A percentile compares a stretch with the other conserved stretches of the same genome.
These are phyloP conservation scores for Teratosphaeria destructans DNA, from an alignment of 2,329 filamentous ascomycete genomes.

Conservation along the genomic window DNA sequence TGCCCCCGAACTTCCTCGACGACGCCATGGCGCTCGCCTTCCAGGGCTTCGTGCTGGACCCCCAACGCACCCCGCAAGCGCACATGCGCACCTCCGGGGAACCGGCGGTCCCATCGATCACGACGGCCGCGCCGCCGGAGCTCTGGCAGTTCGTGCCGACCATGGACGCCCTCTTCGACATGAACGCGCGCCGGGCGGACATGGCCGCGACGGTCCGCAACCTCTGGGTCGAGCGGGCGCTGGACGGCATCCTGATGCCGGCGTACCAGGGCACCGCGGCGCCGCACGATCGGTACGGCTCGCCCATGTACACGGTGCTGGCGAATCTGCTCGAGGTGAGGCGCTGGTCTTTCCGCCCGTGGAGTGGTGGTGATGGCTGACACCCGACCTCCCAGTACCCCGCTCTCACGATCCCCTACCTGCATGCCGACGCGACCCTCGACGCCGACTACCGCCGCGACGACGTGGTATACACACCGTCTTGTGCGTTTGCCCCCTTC, in stretches of 20 bases:
- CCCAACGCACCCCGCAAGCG: slow-evolving; percentile 22
- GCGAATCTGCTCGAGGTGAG: slow-evolving; percentile 30
- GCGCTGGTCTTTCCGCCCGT: background rate
- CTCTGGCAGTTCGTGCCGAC: slow-evolving; percentile 24
- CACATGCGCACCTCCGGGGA: slow-evolving; percentile 33
- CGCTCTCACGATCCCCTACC: slow-evolving; percentile 1
- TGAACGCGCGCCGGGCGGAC: slow-evolving; percentile 30
- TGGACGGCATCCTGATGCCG: slow-evolving; percentile 44
- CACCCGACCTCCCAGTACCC: background rate
- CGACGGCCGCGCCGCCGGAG: slow-evolving; percentile 19
- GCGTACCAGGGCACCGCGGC: slow-evolving; percentile 36
- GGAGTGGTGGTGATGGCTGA: background rate
- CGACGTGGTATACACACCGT: slow-evolving; percentile 5
- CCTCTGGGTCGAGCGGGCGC: slow-evolving; percentile 30
- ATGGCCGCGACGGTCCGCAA: slow-evolving; percentile 33
- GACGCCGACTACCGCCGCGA: slow-evolving; percentile 9
- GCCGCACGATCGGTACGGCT: slow-evolving; percentile 41
- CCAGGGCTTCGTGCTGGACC: slow-evolving; percentile 34
- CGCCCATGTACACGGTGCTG: slow-evolving; percentile 38
- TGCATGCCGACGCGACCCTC: slow-evolving; percentile 28
- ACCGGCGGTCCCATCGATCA: slow-evolving; percentile 33
- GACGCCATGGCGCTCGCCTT: slow-evolving; percentile 28
- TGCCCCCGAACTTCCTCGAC: slow-evolving; percentile 11
- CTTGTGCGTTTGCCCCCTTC: slow-evolving; percentile 26
- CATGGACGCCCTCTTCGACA: slow-evolving; percentile 32